Conservation (phyloP, 1,139 yeast species). For the Lodderomyces margitis region DNA sequence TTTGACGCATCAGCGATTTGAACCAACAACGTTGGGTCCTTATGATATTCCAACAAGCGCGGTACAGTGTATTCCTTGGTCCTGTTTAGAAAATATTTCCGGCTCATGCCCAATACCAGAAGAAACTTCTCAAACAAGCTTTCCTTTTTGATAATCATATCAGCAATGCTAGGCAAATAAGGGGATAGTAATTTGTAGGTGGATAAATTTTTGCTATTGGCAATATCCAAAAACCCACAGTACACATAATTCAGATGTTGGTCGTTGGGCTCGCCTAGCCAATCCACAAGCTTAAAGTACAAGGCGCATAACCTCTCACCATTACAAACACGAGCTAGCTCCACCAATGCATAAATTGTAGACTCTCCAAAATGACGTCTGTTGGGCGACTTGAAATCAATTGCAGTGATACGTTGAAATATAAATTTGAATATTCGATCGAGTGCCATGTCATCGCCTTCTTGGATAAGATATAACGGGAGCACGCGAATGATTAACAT, state of each 20-base stretch:
- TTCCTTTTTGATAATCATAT: constrained; percentile 60
- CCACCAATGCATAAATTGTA: constrained; percentile 58
- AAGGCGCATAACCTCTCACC: constrained; percentile 66
- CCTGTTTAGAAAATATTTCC: constrained; percentile 59
- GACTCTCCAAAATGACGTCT: constrained; percentile 56
- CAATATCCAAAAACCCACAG: constrained; percentile 51
- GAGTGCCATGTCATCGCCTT: constrained; percentile 29
- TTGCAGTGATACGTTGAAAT: constrained; percentile 33
- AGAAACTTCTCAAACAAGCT: constrained; percentile 59
- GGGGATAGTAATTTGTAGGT: constrained; percentile 78
- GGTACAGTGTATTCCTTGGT: constrained; percentile 80
- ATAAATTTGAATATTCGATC: constrained; percentile 33
- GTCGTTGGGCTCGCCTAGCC: constrained; percentile 57
- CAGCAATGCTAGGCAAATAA: constrained; percentile 71
- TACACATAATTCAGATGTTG: constrained; percentile 65
- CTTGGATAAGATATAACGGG: constrained; percentile 42
- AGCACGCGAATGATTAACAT: constrained; percentile 46
- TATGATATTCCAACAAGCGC: constrained; percentile 61
- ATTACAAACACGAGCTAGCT: constrained; percentile 52
- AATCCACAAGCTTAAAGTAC: constrained; percentile 56
- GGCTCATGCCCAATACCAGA: constrained; percentile 61
- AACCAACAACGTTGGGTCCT: constrained; percentile 55
- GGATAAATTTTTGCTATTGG: constrained; percentile 44
- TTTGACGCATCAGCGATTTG: constrained; percentile 46
- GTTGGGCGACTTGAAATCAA: constrained; percentile 29